Evolutionary conservation across 805 yeast species (phyloP).

Genomic region (Peterozyma xylosa): DNA sequence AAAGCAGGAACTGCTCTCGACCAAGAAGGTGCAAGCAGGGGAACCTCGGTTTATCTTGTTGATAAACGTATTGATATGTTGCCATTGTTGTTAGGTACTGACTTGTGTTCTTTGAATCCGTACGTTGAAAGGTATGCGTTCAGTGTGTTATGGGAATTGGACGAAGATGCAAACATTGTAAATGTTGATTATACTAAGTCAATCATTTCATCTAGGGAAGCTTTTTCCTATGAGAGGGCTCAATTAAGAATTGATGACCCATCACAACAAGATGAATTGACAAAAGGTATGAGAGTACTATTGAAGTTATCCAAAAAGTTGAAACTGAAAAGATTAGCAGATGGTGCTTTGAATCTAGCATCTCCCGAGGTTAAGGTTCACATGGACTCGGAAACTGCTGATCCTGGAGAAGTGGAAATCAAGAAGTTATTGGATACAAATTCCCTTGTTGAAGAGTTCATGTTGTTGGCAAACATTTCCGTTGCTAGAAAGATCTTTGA

Average conservation of each 20-base stretch:
- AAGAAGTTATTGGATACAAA: conserved; percentile 85
- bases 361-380: conserved; percentile 98
- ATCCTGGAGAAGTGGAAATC: conserved; percentile 92
- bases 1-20: conserved; percentile 89
- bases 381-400: conserved; percentile 95
- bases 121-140: conserved; percentile 94
- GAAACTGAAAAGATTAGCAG: conserved; percentile 79
- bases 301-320: conserved; percentile 73
- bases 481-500: conserved; percentile 92
- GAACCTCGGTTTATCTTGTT: conserved; percentile 93
- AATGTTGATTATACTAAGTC: conserved; percentile 77
- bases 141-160: conserved; percentile 93
- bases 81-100: conserved; percentile 91
- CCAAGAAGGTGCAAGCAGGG: conserved; percentile 93
- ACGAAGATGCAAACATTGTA: conserved; percentile 77
- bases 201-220: conserved; percentile 84
- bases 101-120: conserved; percentile 90
- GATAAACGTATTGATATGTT: conserved; percentile 99
- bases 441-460: conserved; percentile 95
- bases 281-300: conserved; percentile 82
- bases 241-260: conserved; percentile 84
- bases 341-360: conserved; percentile 94
- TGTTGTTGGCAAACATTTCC: conserved; percentile 94
- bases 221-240: conserved; percentile 91
- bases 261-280: conserved; percentile 70